Evolutionary conservation across 176 grass and related monocot genomes (phyloP).

Genomic region (Pontederia crassipes): DNA sequence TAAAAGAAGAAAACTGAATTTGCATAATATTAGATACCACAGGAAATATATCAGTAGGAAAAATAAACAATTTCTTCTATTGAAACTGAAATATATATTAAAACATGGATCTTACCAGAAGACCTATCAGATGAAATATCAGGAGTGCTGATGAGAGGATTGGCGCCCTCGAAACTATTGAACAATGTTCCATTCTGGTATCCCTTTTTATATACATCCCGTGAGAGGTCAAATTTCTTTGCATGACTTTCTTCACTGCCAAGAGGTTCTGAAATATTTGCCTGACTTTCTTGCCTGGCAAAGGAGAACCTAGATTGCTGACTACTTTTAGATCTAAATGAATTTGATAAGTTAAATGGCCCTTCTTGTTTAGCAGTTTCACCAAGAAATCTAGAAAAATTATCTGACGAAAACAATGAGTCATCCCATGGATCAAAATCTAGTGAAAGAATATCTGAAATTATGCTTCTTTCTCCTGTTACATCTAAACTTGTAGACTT

Average conservation of each 20-base stretch:
- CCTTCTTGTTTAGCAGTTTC: conserved; percentile 41
- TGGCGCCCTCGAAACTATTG: conserved; percentile 29
- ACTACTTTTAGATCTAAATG: conserved; percentile 44
- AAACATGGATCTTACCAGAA: conserved; percentile 25
- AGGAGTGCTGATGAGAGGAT: conserved; percentile 24
- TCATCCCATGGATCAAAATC: conserved; percentile 95
- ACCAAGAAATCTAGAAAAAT: conserved; percentile 51
- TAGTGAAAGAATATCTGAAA: conserved; percentile 73
- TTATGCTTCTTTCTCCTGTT: conserved; percentile 69
- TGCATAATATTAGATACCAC: too few species aligned
- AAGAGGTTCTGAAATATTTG: conserved; percentile 33
- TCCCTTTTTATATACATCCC: conserved; percentile 33
- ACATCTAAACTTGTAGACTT: conserved; percentile 46
- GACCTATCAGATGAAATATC: conserved; percentile 35
- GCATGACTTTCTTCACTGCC: conserved; percentile 32
- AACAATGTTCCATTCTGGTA: conserved; percentile 40
- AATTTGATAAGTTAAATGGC: conserved; percentile 22
- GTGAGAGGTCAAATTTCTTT: conserved; percentile 38
- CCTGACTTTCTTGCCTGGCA: conserved; percentile 82
- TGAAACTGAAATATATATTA: not conserved
- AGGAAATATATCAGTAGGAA: too few species aligned
- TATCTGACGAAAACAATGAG: conserved; percentile 45
- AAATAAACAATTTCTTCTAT: not conserved
- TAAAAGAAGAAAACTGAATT: too few species aligned
- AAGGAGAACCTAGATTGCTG: conserved; percentile 91